Percentiles rank a stretch among this genome's conserved stretches.
Conservation (phyloP, 257 asterid genomes). For the Forsythia suspensa region DNA sequence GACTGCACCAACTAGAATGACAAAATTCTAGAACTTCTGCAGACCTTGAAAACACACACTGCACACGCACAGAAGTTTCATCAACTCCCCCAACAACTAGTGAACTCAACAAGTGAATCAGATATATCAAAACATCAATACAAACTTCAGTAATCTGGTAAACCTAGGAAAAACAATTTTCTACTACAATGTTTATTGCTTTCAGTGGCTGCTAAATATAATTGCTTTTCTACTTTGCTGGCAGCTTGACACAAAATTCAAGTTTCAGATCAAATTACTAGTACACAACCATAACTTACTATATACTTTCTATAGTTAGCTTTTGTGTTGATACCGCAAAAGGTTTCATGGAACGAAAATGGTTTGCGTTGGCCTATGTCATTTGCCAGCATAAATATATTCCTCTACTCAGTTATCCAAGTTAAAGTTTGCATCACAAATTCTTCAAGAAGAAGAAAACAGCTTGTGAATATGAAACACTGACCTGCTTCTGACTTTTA, state of each 20-base stretch:
- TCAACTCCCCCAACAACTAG: background rate
- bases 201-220: background rate
- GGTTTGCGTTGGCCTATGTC: background rate
- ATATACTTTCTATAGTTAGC: background rate
- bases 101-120: background rate
- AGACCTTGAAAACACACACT: background rate
- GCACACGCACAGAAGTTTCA: background rate
- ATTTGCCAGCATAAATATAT: background rate
- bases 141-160: background rate
- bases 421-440: background rate
- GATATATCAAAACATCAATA: background rate
- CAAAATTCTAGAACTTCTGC: background rate
- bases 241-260: background rate
- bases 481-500: constrained; percentile 93
- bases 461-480: constrained; percentile 20
- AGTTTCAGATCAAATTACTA: too few species aligned
- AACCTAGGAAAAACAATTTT: background rate
- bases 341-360: constrained; percentile 5
- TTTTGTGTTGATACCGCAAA: constrained; percentile 4
- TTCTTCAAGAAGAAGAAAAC: background rate
- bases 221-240: background rate
- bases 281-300: background rate
- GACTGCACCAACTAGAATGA: background rate
- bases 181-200: background rate
- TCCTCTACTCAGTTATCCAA: constrained; percentile 5